Percentiles rank a stretch among this genome's conserved stretches.
phyloP scores from a whole-genome alignment of 78 protist genomes.

The Dictyostelium discoideum region DNA sequence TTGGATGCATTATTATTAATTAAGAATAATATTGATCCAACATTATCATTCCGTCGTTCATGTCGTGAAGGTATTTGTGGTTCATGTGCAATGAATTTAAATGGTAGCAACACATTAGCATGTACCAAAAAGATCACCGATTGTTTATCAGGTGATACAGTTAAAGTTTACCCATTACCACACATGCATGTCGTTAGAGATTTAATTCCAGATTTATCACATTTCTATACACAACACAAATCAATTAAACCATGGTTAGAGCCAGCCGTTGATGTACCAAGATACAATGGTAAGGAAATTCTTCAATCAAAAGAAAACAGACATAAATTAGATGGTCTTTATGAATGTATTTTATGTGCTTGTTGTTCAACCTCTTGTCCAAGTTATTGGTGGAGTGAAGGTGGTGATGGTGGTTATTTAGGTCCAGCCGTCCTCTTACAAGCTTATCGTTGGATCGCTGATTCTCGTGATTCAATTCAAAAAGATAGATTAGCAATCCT shows the following conservation, averaged over 20 bases:
- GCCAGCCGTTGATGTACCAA: conserved; percentile 59
- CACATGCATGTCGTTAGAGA: conserved; percentile 95
- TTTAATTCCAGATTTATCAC: conserved; percentile 88
- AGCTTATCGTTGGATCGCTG: conserved; percentile 86
- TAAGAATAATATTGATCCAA: conserved; percentile 91
- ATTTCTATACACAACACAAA: conserved; percentile 91
- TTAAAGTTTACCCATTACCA: conserved; percentile 93
- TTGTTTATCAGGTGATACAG: conserved; percentile 28
- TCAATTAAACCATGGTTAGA: conserved; percentile 92
- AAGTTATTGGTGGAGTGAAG: conserved; percentile 95
- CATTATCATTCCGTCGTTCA: conserved; percentile 94
- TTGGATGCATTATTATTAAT: conserved; percentile 90
- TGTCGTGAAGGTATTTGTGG: conserved; percentile 97
- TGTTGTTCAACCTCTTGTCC: conserved; percentile 96
- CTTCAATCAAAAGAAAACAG: conserved; percentile 85
- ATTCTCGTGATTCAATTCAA: conserved; percentile 79
- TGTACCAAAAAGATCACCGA: conserved; percentile 84
- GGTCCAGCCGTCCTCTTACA: conserved; percentile 96
- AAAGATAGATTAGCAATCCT: conserved; percentile 45
- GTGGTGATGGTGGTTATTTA: conserved; percentile 85
- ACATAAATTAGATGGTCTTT: conserved; percentile 93
- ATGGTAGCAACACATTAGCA: conserved; percentile 92
- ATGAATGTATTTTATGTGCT: conserved; percentile 96
- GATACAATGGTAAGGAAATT: conserved; percentile 76
- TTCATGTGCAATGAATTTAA: conserved; percentile 95